phyloP scores from a whole-genome alignment of 2,329 filamentous ascomycete genomes.

The Microdochium paspali region DNA sequence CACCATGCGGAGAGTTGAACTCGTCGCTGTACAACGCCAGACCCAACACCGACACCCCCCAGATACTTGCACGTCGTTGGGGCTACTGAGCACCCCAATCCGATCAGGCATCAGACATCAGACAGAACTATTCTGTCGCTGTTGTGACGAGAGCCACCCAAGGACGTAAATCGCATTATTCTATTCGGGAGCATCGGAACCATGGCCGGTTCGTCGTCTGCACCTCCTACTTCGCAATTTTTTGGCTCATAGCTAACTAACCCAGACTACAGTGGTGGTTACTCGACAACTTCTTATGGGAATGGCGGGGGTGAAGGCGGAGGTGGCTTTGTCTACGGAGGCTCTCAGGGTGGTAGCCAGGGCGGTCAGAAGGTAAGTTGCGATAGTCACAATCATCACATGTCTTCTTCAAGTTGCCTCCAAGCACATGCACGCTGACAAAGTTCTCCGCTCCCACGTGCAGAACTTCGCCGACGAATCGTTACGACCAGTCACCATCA shows the following conservation, averaged over 20 bases:
- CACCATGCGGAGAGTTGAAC: neutral
- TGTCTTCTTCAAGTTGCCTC: neutral
- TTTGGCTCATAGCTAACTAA: slow-evolving; percentile 2
- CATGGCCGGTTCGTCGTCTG: slow-evolving; percentile 9
- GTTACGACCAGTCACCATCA: slow-evolving; percentile 87
- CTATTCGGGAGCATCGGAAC: too few relatives aligned
- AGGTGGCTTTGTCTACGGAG: slow-evolving; percentile 52
- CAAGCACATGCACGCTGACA: neutral
- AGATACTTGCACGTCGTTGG: too few relatives aligned
- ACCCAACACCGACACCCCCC: neutral
- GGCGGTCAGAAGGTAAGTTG: slow-evolving; percentile 16
- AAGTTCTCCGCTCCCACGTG: neutral
- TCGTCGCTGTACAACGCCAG: neutral
- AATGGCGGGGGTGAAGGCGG: slow-evolving; percentile 48
- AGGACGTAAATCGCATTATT: too few relatives aligned
- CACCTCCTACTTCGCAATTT: neutral
- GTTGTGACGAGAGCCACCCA: too few relatives aligned
- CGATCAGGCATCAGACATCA: slow-evolving; percentile 2
- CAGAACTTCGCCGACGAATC: slow-evolving; percentile 70
- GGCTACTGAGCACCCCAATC: neutral
- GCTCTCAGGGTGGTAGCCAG: slow-evolving; percentile 52
- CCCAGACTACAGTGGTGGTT: slow-evolving; percentile 27
- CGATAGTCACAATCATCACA: neutral
- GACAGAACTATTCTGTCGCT: too few relatives aligned
- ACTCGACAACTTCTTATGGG: slow-evolving; percentile 38